phyloP scores from a whole-genome alignment of 148 eudicot genomes.

The Rhododendron simsii region DNA sequence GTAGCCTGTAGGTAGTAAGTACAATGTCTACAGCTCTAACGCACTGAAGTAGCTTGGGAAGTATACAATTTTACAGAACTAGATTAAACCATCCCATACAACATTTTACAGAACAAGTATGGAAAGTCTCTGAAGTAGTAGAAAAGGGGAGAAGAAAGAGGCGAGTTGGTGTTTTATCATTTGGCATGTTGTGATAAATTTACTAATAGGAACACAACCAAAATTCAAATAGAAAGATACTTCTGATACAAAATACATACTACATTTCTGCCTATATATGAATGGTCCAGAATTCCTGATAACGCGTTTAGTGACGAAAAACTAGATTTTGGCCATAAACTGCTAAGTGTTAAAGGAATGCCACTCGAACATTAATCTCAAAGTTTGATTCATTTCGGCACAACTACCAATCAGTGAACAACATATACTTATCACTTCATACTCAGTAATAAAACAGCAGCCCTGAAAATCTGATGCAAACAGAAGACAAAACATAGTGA shows the following conservation, averaged over 20 bases:
- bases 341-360: background rate
- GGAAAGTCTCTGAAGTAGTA: background rate
- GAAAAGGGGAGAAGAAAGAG: background rate
- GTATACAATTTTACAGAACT: background rate
- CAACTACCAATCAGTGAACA: background rate
- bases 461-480: background rate
- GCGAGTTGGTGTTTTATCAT: background rate
- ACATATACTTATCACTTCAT: background rate
- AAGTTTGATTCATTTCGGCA: background rate
- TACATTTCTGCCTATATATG: background rate
- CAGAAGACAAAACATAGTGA: background rate
- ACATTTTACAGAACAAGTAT: background rate
- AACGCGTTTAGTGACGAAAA: background rate
- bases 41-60: background rate
- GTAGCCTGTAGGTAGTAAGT: background rate
- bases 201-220: background rate
- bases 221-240: background rate
- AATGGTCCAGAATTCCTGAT: background rate
- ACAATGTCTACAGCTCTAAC: background rate
- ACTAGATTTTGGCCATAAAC: background rate
- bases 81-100: background rate
- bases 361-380: background rate
- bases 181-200: background rate
- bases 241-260: background rate
- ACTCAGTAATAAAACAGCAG: background rate